phyloP scores from a whole-genome alignment of 2,329 filamentous ascomycete species.

The Trichoderma oligosporum region DNA sequence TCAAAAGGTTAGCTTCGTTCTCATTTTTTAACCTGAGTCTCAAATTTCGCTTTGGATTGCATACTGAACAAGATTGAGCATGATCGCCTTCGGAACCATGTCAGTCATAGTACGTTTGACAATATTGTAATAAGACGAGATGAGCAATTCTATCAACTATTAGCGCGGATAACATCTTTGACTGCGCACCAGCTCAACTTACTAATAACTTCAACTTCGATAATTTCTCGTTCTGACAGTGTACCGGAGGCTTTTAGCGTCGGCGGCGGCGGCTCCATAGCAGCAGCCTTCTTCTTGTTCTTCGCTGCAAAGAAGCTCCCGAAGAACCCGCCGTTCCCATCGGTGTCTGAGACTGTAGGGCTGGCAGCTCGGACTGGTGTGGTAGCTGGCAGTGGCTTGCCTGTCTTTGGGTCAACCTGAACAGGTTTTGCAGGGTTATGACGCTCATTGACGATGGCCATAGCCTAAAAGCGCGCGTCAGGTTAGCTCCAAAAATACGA shows the following conservation, averaged over 20 bases:
- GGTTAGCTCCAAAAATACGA: conserved; percentile 6
- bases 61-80: conserved; percentile 93
- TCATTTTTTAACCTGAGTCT: too few species aligned
- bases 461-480: conserved; percentile 54
- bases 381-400: conserved; percentile 75
- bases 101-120: conserved; percentile 98
- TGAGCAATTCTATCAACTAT: conserved; percentile 69
- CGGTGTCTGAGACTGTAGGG: conserved; percentile 59
- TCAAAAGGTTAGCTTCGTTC: not conserved
- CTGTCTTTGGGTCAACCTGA: conserved; percentile 97
- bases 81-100: conserved; percentile 99
- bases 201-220: conserved; percentile 99
- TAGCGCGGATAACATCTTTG: conserved; percentile 18
- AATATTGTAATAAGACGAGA: conserved; percentile 97
- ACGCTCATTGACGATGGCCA: conserved; percentile 96
- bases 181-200: conserved; percentile 40
- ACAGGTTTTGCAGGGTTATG: conserved; percentile 78
- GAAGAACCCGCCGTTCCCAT: conserved; percentile 78
- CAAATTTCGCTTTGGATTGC: conserved; percentile 39
- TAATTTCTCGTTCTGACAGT: conserved; percentile 86
- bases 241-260: conserved; percentile 92
- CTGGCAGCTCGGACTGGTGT: conserved; percentile 70
- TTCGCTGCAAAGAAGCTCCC: conserved; percentile 98
- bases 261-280: conserved; percentile 93
- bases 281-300: conserved; percentile 99